These are phyloP conservation scores for Crithidia sp. DNA, from an alignment of 208 protist genomes.

Conservation along the genomic window DNA sequence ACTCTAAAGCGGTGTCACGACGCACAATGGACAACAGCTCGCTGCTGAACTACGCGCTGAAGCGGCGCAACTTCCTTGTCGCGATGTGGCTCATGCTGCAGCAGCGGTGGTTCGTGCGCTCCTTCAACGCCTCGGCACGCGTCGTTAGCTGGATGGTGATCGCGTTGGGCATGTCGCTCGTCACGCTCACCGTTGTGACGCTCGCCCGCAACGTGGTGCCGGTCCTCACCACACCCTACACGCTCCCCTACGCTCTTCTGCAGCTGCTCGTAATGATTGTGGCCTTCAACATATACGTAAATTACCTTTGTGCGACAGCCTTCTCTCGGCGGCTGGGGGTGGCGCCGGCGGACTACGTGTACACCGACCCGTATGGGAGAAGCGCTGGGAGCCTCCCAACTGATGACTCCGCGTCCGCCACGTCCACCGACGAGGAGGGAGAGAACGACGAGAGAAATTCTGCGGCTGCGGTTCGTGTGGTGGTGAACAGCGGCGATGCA, in stretches of 20 bases:
- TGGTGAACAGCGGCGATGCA: background rate
- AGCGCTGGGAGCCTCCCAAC: background rate
- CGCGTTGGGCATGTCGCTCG: conserved; percentile 51
- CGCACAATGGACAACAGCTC: conserved; percentile 23
- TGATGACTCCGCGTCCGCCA: conserved; percentile 20
- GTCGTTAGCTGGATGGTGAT: conserved; percentile 37
- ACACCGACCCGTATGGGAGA: conserved; percentile 7
- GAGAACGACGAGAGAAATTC: background rate
- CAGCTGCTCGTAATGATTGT: conserved; percentile 38
- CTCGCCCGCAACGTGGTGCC: conserved; percentile 55
- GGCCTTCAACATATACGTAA: conserved; percentile 74
- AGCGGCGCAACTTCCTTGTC: conserved; percentile 26
- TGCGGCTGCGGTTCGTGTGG: background rate
- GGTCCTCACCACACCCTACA: conserved; percentile 37
- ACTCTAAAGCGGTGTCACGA: background rate
- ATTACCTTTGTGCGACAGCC: conserved; percentile 57
- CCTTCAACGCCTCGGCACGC: conserved; percentile 18
- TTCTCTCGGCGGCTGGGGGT: conserved; percentile 46
- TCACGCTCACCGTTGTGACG: conserved; percentile 57
- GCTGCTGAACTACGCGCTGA: conserved; percentile 32
- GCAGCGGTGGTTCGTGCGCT: conserved; percentile 32
- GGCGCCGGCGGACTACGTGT: conserved; percentile 26
- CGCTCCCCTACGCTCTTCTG: conserved; percentile 38
- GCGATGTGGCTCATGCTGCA: conserved; percentile 32
- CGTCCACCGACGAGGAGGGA: conserved; percentile 5